Evolutionary conservation across 176 grass and related monocot genomes (phyloP).

Genomic region (Musa itinerans): DNA sequence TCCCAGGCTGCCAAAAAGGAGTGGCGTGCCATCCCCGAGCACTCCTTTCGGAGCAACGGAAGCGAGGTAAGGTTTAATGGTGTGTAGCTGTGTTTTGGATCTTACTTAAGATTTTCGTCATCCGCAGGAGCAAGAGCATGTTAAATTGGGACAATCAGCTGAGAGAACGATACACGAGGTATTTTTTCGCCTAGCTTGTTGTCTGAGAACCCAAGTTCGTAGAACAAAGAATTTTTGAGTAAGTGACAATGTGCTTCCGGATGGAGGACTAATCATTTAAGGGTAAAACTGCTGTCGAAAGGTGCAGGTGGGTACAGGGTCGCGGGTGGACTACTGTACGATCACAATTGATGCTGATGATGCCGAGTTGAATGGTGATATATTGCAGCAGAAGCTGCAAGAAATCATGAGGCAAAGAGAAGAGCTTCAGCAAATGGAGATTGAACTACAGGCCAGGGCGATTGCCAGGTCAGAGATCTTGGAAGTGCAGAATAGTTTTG

Average conservation of each 20-base stretch:
- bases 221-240: not conserved
- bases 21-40: conserved; percentile 83
- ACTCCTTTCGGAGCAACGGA: conserved; percentile 54
- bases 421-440: conserved; percentile 70
- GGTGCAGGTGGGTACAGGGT: conserved; percentile 36
- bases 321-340: conserved; percentile 43
- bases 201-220: not conserved
- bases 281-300: conserved; percentile 6
- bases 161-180: conserved; percentile 81
- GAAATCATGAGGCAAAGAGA: conserved; percentile 46
- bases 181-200: conserved; percentile 8
- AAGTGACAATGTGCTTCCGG: not conserved
- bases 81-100: conserved; percentile 1
- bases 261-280: not conserved
- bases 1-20: conserved; percentile 53
- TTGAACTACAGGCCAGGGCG: conserved; percentile 55
- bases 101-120: conserved; percentile 1
- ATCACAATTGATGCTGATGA: conserved; percentile 57
- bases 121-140: conserved; percentile 39
- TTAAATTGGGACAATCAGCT: conserved; percentile 46
- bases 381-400: conserved; percentile 73
- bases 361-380: conserved; percentile 49
- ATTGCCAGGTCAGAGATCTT: conserved; percentile 51
- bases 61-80: conserved; percentile 35
- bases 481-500: conserved; percentile 47